A percentile compares a stretch with the other conserved stretches of the same genome.
These are phyloP conservation scores for Strigomonas culicis DNA, from an alignment of 208 protist species.

Conservation along the genomic window DNA sequence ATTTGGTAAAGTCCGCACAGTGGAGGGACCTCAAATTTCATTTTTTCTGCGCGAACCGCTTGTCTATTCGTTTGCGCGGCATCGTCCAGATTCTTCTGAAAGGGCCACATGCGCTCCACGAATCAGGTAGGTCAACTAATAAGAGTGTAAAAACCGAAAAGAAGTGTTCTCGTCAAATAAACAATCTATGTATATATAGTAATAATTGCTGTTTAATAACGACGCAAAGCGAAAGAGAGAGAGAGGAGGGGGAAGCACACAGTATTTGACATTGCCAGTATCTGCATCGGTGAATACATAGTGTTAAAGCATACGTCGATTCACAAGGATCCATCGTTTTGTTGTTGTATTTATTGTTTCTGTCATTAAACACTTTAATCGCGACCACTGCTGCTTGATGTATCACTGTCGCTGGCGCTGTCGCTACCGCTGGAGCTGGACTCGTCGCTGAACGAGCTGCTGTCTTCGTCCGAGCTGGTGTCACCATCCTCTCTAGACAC, in stretches of 20 bases:
- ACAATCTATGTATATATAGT: too few relatives aligned
- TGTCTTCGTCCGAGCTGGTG: constrained; percentile 10
- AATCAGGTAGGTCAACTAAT: not conserved
- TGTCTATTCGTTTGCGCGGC: not conserved
- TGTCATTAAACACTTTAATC: too few relatives aligned
- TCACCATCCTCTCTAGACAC: constrained; percentile 25
- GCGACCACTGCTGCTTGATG: not conserved
- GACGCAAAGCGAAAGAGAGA: not conserved
- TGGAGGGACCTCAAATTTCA: constrained; percentile 8
- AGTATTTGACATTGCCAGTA: too few relatives aligned
- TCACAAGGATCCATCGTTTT: too few relatives aligned
- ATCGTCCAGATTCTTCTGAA: constrained; percentile 4
- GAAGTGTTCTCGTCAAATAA: too few relatives aligned
- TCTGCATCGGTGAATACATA: too few relatives aligned
- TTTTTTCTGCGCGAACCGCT: not conserved
- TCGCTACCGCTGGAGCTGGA: constrained; percentile 11
- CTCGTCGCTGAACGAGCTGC: not conserved
- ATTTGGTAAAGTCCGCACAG: constrained; percentile 27
- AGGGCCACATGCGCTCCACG: not conserved
- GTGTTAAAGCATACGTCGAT: too few relatives aligned
- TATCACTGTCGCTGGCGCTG: constrained; percentile 4
- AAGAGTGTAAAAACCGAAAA: too few relatives aligned
- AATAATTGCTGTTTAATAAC: not conserved
- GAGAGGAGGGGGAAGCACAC: too few relatives aligned
- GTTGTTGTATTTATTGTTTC: too few relatives aligned